These are phyloP conservation scores for Vitis hybrid DNA, from an alignment of 177 flowering plant species.

Conservation along the genomic window DNA sequence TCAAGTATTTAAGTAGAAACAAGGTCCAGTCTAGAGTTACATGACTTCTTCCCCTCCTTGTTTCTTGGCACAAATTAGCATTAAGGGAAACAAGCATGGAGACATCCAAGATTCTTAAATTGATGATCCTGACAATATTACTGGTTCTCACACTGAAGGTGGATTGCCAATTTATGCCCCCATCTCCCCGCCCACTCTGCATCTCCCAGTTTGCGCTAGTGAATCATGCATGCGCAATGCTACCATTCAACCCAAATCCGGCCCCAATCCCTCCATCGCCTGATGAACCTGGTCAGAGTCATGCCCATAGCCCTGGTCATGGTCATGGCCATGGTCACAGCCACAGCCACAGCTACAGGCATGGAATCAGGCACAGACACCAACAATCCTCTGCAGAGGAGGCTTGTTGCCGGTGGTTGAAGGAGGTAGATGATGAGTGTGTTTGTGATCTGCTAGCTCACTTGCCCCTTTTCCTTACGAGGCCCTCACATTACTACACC, in stretches of 20 bases:
- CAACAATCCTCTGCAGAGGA: constrained; percentile 9
- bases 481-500: constrained; percentile 38
- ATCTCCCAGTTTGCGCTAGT: constrained; percentile 46
- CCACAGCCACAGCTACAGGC: constrained; percentile 20
- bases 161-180: background rate
- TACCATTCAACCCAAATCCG: constrained; percentile 20
- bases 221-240: constrained; percentile 45
- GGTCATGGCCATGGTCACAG: background rate
- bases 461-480: constrained; percentile 48
- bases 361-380: constrained; percentile 4
- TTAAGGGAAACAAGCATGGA: constrained; percentile 14
- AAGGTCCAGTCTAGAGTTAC: background rate
- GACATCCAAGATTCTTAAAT: background rate
- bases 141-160: background rate
- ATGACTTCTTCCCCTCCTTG: background rate
- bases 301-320: background rate
- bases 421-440: constrained; percentile 39
- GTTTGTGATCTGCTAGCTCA: constrained; percentile 50
- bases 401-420: constrained; percentile 57
- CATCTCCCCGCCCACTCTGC: constrained; percentile 37
- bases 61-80: background rate
- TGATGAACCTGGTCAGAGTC: background rate
- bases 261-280: constrained; percentile 14
- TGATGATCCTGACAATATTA: constrained; percentile 1
- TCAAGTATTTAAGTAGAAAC: constrained; percentile 9